Evolutionary conservation across 768 basidiomycete genomes (phyloP).

Genomic region (Asterophora lycoperdoides): DNA sequence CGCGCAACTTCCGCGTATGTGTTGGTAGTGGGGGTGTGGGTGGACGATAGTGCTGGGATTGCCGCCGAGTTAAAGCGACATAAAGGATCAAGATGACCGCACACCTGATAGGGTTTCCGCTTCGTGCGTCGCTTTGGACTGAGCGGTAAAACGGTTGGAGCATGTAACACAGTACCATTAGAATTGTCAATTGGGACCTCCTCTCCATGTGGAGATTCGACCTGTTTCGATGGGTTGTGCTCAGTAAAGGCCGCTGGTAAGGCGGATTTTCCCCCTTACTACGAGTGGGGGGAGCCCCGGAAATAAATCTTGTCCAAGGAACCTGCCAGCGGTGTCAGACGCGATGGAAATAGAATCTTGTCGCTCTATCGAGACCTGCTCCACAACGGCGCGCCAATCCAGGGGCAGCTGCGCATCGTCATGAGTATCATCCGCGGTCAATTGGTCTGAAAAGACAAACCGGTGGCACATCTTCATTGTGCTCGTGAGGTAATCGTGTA

Average conservation of each 20-base stretch:
- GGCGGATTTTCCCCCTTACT: neutral
- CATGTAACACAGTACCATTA: conserved; percentile 4
- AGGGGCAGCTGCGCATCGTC: conserved; percentile 24
- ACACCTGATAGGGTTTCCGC: conserved; percentile 22
- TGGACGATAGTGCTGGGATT: conserved; percentile 46
- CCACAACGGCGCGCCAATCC: conserved; percentile 32
- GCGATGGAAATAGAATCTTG: conserved; percentile 1
- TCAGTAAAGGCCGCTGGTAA: neutral
- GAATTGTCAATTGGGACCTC: conserved; percentile 1
- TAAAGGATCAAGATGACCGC: neutral
- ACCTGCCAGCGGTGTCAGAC: neutral
- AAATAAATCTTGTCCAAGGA: neutral
- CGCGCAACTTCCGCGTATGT: conserved; percentile 30
- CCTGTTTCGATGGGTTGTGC: neutral
- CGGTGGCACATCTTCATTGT: conserved; percentile 8
- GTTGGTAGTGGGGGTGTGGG: conserved; percentile 51
- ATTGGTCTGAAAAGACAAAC: neutral
- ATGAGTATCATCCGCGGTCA: neutral
- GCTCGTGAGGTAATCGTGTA: conserved; percentile 8
- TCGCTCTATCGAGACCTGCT: conserved; percentile 12
- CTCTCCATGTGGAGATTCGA: conserved; percentile 10
- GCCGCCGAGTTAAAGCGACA: neutral
- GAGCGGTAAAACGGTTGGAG: conserved; percentile 3
- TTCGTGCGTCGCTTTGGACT: conserved; percentile 13
- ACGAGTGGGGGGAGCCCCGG: conserved; percentile 5